Base-by-base conservation (phyloP, 352 stramenopile genomes). In the Blastocystis sp. region DNA sequence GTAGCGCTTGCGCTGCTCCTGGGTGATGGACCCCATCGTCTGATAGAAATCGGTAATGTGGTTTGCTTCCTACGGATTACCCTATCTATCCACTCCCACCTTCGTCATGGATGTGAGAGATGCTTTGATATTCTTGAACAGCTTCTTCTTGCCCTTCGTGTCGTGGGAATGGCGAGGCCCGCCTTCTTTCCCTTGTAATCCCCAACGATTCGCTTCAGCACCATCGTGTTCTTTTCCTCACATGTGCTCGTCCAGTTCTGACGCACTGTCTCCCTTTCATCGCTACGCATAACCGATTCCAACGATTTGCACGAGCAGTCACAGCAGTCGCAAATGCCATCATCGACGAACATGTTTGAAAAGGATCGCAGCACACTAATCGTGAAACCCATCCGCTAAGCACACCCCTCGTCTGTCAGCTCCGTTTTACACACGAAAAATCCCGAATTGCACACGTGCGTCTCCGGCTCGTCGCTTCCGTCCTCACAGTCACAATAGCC, bases 241-340 rank as follows among this genome's bases (percentile, higher is more conserved):
- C 66, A 76, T 48, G 28, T 2, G 21, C 60, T 76, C 2, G 2
- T 48, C 53, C 74, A 84, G 0, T 14, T 34, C 21, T 10, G 21
- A 48, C 17, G 0, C n/a, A 56, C 45, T 38, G 11, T 28, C 23
- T 41, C 56, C 43, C 21, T 28, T 28, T 84, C 74, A 67, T 84
- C 74, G 19, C 74, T 84, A 67, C n/a, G 1, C 38, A 38, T 69
- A 10, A 69, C 67, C 4, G 9, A 56, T 38, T n/a, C n/a, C 23
- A 23, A 3, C 2, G 17, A 34, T 4, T 23, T 10, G 5, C 43
- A 84, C 74, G 74, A 84, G 38, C 74, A 84, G 0, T 84, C 74
- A 41, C 74, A 84, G 34, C 74, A 84, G 56, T 84, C 74, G 48
- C 74, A 84, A 21, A 84, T 60, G 2, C 74, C 74, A 23, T 84